Base-by-base conservation (phyloP, 163 green algal species). In the Coccomyxa subellipsoidea region DNA sequence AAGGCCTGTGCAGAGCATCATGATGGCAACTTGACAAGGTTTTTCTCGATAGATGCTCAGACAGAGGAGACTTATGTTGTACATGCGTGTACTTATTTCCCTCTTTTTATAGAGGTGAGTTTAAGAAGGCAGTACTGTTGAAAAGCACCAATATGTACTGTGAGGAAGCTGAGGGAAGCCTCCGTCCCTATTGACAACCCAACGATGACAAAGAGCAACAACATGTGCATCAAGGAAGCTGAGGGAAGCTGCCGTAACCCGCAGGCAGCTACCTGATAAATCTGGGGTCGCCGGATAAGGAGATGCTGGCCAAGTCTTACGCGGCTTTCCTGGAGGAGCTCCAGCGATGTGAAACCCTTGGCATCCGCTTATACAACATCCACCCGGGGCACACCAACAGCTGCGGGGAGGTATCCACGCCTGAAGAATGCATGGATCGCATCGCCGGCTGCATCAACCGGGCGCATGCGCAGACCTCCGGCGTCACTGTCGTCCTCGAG, bases 231-330 rank as follows among this genome's bases (percentile, higher is more conserved):
- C n/a, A n/a, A 66, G 47, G 47, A 66, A 66, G 47, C 47, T 66
- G 47, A 66, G 47, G 47, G 47, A 66, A 12, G 18, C 12, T 29
- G 47, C 18, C 12, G 12, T 29, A 29, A 66, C 18, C 2, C 32
- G 66, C 66, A 73, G 83, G 83, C 38, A 79, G 39, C 80, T 87
- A 87, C 47, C 83, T 87, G 18, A 84, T 87, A 66, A 87, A 87
- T 66, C 47, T 87, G 66, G 83, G 37, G 12, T 81, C 76, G 1
- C 59, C 66, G 5, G 80, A 87, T 66, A 54, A 80, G 35, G 83
- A 81, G 18, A 54, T 87, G 66, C 7, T 70, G 21, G 7, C 15
- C 15, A 87, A 87, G 47, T 81, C 77, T 69, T 84, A 84, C 69
- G 69, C 32, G 37, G 83, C 66, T 5, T 83, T 87, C 53, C 35